phyloP scores from a whole-genome alignment of 192 early-diverging fungal species.

The Dissophora ornata region DNA sequence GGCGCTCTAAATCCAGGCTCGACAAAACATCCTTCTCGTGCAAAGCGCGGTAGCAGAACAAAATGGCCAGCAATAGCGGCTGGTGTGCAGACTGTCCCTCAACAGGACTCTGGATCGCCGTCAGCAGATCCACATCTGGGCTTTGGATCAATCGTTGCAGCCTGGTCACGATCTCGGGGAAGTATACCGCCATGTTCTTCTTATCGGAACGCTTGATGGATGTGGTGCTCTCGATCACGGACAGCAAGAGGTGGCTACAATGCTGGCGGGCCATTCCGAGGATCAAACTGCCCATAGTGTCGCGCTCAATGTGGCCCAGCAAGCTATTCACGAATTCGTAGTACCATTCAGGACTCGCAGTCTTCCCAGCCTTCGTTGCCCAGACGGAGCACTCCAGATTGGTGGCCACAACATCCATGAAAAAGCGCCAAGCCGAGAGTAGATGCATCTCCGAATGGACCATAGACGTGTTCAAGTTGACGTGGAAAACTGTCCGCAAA shows the following conservation, averaged over 20 bases:
- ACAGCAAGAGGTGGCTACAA: slow-evolving; percentile 36
- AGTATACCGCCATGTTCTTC: slow-evolving; percentile 42
- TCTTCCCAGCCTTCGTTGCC: slow-evolving; percentile 11
- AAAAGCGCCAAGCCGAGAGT: slow-evolving; percentile 47
- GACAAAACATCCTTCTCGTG: slow-evolving; percentile 44
- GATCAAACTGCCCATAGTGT: slow-evolving; percentile 36
- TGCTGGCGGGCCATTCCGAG: slow-evolving; percentile 34
- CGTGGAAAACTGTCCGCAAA: slow-evolving; percentile 31
- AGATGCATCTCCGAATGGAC: slow-evolving; percentile 47
- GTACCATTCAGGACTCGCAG: slow-evolving; percentile 18
- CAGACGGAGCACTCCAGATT: slow-evolving; percentile 29
- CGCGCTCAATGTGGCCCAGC: slow-evolving; percentile 35
- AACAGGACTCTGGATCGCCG: slow-evolving; percentile 22
- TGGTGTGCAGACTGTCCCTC: slow-evolving; percentile 18
- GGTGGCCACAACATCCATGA: slow-evolving; percentile 33
- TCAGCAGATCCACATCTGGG: slow-evolving; percentile 30
- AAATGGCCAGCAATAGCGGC: slow-evolving; percentile 24
- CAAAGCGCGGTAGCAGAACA: slow-evolving; percentile 45
- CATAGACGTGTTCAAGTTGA: slow-evolving; percentile 44
- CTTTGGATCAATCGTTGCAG: slow-evolving; percentile 35
- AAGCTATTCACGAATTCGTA: slow-evolving; percentile 31
- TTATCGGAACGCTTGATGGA: slow-evolving; percentile 32
- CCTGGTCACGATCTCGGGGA: slow-evolving; percentile 43
- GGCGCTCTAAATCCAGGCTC: slow-evolving; percentile 15
- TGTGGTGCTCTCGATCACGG: slow-evolving; percentile 37